Evolutionary conservation across 345 rosid species (phyloP).

Genomic region (Citrus medica): DNA sequence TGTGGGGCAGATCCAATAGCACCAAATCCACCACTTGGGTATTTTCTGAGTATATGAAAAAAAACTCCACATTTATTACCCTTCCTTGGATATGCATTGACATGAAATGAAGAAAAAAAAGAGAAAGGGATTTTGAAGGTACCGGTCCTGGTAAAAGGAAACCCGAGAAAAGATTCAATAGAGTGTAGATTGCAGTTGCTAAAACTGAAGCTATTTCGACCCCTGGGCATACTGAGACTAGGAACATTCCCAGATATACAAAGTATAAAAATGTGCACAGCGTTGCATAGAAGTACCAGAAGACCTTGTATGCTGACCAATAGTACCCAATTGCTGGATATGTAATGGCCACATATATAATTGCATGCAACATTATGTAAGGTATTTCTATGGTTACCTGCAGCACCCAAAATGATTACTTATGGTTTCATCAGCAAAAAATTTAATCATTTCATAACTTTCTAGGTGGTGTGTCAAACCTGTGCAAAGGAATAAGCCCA

Average conservation of each 20-base stretch:
- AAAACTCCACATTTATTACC: background rate
- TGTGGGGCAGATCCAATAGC: conserved; percentile 18
- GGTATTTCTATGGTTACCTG: conserved; percentile 26
- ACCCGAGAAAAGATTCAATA: conserved; percentile 29
- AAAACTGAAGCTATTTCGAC: conserved; percentile 3
- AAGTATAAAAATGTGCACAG: conserved; percentile 25
- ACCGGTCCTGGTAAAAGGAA: conserved; percentile 29
- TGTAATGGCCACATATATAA: background rate
- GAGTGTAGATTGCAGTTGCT: conserved; percentile 15
- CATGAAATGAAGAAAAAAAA: background rate
- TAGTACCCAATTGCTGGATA: conserved; percentile 6
- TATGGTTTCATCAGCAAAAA: background rate
- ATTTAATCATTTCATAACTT: background rate
- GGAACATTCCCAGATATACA: conserved; percentile 26
- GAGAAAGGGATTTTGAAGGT: background rate
- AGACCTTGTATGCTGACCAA: conserved; percentile 20
- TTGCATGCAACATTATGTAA: conserved; percentile 9
- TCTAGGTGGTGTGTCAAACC: background rate
- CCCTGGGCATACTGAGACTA: conserved; percentile 19
- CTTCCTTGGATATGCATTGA: background rate
- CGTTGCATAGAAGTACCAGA: conserved; percentile 20
- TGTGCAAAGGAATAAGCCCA: conserved; percentile 19
- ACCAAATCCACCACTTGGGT: conserved; percentile 31
- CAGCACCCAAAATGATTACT: background rate
- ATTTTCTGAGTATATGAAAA: conserved; percentile 13